Percentiles rank a stretch among this genome's conserved stretches.
phyloP scores from a whole-genome alignment of 768 basidiomycete species.

The Pilatotrama ljubarskyi region DNA sequence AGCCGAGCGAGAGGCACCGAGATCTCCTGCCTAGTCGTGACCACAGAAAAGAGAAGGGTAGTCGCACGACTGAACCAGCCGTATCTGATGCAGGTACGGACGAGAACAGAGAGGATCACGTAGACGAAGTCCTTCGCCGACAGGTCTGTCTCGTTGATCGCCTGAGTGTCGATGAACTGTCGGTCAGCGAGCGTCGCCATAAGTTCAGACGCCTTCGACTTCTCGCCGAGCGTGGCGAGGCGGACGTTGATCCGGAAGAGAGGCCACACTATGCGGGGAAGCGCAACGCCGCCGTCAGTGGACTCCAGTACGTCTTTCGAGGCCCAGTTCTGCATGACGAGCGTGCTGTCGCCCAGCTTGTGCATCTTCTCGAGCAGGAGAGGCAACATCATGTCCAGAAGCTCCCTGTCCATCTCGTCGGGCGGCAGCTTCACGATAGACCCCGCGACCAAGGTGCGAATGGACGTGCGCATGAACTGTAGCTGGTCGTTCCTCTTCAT shows the following conservation, averaged over 20 bases:
- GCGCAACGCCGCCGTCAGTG: background rate
- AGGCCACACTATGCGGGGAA: slow-evolving; percentile 29
- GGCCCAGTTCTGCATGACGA: background rate
- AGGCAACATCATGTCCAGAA: background rate
- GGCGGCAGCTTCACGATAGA: background rate
- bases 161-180: slow-evolving; percentile 47
- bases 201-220: slow-evolving; percentile 43
- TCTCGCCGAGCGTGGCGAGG: slow-evolving; percentile 38
- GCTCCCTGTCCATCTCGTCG: slow-evolving; percentile 1
- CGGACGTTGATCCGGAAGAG: slow-evolving; percentile 47
- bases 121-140: slow-evolving; percentile 43
- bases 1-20: background rate
- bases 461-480: background rate
- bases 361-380: slow-evolving; percentile 8
- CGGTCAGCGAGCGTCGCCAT: slow-evolving; percentile 50
- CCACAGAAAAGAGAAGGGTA: slow-evolving; percentile 33
- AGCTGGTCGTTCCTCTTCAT: slow-evolving; percentile 1
- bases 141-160: slow-evolving; percentile 41
- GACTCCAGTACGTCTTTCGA: background rate
- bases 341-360: background rate
- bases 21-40: background rate
- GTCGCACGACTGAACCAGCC: slow-evolving; percentile 49
- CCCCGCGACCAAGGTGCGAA: background rate
- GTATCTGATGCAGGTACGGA: slow-evolving; percentile 56
- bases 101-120: slow-evolving; percentile 50